phyloP scores from a whole-genome alignment of 129 eudicot genomes.

The Helichrysum umbraculigerum region DNA sequence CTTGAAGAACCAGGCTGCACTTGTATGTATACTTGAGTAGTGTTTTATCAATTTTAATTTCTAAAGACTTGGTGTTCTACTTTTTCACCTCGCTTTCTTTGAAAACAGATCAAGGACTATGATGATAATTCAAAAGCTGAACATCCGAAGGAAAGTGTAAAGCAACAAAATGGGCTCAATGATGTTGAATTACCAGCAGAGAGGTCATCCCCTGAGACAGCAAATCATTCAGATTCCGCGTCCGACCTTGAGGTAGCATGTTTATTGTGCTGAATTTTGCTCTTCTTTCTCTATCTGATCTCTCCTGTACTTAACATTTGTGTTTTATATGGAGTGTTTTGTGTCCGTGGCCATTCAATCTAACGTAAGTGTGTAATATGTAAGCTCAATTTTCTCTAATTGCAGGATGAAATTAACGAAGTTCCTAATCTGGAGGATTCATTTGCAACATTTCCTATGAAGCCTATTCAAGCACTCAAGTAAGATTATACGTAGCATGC shows the following conservation, averaged over 20 bases:
- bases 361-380: not conserved
- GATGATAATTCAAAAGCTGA: constrained; percentile 45
- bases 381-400: constrained; percentile 10
- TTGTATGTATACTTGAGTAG: constrained; percentile 48
- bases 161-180: constrained; percentile 45
- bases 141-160: constrained; percentile 42
- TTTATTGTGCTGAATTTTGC: not conserved
- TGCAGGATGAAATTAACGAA: constrained; percentile 67
- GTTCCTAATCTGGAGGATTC: constrained; percentile 71
- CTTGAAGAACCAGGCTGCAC: constrained; percentile 94
- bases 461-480: constrained; percentile 97
- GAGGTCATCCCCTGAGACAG: constrained; percentile 39
- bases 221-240: constrained; percentile 42
- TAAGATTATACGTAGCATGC: constrained; percentile 34
- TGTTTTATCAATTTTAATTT: constrained; percentile 3
- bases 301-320: not conserved
- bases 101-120: constrained; percentile 59
- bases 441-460: constrained; percentile 84
- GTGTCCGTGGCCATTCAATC: not conserved
- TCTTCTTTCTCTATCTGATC: constrained; percentile 3
- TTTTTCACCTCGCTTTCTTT: constrained; percentile 12
- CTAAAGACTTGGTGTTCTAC: constrained; percentile 11
- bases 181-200: constrained; percentile 43
- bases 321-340: not conserved
- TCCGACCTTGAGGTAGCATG: constrained; percentile 59